Evolutionary conservation across 2,329 filamentous ascomycete genomes (phyloP).

Genomic region (Byssoonygena ceratinophila): DNA sequence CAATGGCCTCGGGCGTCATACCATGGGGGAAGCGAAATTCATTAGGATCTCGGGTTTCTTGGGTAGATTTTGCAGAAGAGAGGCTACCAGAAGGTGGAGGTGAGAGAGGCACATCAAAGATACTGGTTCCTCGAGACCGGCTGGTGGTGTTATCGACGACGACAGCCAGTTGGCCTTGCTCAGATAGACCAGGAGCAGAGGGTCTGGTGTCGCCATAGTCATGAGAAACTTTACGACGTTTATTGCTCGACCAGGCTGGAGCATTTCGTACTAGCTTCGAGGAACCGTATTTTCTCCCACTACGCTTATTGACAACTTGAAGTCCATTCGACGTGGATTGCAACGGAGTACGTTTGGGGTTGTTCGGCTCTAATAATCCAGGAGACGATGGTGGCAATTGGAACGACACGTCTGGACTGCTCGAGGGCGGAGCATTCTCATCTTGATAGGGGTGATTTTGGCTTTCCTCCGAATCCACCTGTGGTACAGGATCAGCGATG

Average conservation of each 20-base stretch:
- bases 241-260: conserved; percentile 18
- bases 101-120: conserved; percentile 31
- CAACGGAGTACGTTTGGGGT: conserved; percentile 4
- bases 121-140: conserved; percentile 7
- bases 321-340: not conserved
- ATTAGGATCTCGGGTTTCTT: conserved; percentile 16
- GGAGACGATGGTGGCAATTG: conserved; percentile 25
- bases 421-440: conserved; percentile 25
- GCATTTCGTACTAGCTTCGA: not conserved
- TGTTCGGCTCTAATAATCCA: not conserved
- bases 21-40: conserved; percentile 32
- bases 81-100: conserved; percentile 32
- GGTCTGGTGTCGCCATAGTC: not conserved
- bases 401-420: conserved; percentile 25
- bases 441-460: conserved; percentile 28
- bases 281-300: not conserved
- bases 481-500: conserved; percentile 14
- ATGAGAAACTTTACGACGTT: conserved; percentile 30
- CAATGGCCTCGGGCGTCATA: conserved; percentile 24
- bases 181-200: not conserved
- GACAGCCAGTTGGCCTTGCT: conserved; percentile 16
- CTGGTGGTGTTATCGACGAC: conserved; percentile 22
- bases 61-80: conserved; percentile 20
- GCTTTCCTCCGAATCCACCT: conserved; percentile 22
- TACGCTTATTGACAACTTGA: conserved; percentile 13